phyloP scores from a whole-genome alignment of 2,329 filamentous ascomycete species.

The Alternaria sp. region DNA sequence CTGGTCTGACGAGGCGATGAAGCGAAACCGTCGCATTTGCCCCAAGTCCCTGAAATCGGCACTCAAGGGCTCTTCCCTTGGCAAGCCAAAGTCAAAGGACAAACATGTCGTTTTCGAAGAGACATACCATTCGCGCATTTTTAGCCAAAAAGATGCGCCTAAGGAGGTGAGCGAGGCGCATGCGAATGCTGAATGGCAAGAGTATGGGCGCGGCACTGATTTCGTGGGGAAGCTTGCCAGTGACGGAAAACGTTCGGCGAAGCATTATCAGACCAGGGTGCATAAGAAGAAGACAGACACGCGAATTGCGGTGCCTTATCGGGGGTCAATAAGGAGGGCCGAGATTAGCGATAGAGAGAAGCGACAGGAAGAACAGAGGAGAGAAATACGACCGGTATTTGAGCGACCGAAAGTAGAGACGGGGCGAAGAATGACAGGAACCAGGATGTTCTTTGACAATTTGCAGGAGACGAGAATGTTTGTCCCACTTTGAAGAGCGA shows the following conservation, averaged over 20 bases:
- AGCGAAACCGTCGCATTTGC: neutral
- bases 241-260: neutral
- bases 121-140: neutral
- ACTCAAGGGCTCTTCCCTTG: neutral
- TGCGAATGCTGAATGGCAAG: neutral
- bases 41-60: neutral
- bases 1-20: neutral
- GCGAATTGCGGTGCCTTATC: neutral
- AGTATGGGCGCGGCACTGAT: neutral
- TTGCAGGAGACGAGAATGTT: neutral
- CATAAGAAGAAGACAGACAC: neutral
- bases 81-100: neutral
- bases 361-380: neutral
- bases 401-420: neutral
- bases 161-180: neutral
- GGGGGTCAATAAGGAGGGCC: neutral
- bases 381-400: neutral
- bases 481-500: neutral
- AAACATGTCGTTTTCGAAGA: neutral
- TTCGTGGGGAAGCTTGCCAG: neutral
- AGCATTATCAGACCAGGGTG: neutral
- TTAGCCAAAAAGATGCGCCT: neutral
- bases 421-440: neutral
- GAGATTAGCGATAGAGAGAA: neutral
- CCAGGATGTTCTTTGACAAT: neutral